Base-by-base conservation (phyloP, 2,329 filamentous ascomycete genomes). In the Fusarium sp. region DNA sequence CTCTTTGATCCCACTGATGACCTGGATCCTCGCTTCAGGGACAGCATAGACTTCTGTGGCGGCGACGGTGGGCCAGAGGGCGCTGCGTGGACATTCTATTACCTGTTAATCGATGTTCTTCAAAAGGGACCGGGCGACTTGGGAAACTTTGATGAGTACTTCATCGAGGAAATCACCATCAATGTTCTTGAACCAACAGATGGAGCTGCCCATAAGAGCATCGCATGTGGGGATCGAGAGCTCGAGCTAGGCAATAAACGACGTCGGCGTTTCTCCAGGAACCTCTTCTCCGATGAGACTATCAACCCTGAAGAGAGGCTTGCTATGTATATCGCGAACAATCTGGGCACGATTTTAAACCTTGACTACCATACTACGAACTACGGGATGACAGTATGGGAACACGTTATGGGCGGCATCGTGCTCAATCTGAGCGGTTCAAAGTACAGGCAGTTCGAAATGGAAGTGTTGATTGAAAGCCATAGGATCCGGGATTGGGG, bases 1-100 rank as follows among this genome's bases (percentile, higher is more conserved):
- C 54, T 74, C 1, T 74, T 74, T 27, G 45, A 64, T 3, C 68
- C 68, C 5, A 62, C 68, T 1, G 48, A 62, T 2, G 61, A 69
- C 4, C 61, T 74, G 0, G 33, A 65, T 1, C 10, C n/a, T 10
- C 35, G 39, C 7, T 74, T 71, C 6, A n/a, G 22, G 2, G 5
- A 35, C 2, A 71, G 59, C 6, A 6, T 71, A 3, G 8, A 4
- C 9, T 73, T 72, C 22, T 1, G 1, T 5, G 27, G 27, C n/a
- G 39, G 65, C 0, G 5, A 11, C 8, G 39, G 33, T 13, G 69
- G 66, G 18, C 59, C 54, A 1, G 20, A 58, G 16, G 0, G 2
- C 1, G 71, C 45, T 0, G 29, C 37, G 0, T 70, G 66, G 69
- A 14, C 39, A 2, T 20, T 73, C 18, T 41, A 67, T 5, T 18